Conservation (phyloP, 2,329 filamentous ascomycete species). For the Colletotrichum sp. region DNA sequence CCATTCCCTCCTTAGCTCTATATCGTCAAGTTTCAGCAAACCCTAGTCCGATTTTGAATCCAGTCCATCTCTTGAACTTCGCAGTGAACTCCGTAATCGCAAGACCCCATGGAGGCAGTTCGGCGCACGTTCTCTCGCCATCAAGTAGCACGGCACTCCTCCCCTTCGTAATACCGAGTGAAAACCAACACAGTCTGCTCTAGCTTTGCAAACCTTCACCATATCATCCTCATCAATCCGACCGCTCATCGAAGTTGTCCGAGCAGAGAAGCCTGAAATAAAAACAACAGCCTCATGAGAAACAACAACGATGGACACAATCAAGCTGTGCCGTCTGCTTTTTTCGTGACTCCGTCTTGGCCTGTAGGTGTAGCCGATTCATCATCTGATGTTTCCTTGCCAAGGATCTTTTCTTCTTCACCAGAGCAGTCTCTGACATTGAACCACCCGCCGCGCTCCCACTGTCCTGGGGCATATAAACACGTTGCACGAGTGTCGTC, state of each 20-base stretch:
- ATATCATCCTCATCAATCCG: background rate
- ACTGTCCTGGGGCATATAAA: constrained; percentile 73
- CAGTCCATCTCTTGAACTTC: background rate
- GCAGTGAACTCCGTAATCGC: background rate
- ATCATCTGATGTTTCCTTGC: background rate
- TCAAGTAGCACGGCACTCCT: background rate
- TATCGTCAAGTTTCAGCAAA: background rate
- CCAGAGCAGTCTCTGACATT: constrained; percentile 17
- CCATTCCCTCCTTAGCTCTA: background rate
- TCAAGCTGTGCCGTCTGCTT: background rate
- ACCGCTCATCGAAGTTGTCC: background rate
- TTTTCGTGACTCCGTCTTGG: background rate
- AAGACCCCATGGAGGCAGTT: background rate
- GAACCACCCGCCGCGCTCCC: constrained; percentile 92
- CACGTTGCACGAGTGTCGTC: constrained; percentile 62
- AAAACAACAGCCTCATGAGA: background rate
- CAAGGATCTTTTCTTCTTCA: background rate
- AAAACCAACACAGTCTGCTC: background rate
- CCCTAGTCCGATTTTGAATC: background rate
- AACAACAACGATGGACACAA: background rate
- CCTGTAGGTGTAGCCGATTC: background rate
- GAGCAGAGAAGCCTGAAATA: background rate
- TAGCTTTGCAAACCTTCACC: background rate
- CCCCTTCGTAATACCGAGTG: background rate
- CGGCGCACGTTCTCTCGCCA: background rate